Percentiles rank a stretch among this genome's conserved stretches.
These are phyloP conservation scores for Penicillium vulpinum DNA, from an alignment of 2,329 filamentous ascomycete species.

Conservation along the genomic window DNA sequence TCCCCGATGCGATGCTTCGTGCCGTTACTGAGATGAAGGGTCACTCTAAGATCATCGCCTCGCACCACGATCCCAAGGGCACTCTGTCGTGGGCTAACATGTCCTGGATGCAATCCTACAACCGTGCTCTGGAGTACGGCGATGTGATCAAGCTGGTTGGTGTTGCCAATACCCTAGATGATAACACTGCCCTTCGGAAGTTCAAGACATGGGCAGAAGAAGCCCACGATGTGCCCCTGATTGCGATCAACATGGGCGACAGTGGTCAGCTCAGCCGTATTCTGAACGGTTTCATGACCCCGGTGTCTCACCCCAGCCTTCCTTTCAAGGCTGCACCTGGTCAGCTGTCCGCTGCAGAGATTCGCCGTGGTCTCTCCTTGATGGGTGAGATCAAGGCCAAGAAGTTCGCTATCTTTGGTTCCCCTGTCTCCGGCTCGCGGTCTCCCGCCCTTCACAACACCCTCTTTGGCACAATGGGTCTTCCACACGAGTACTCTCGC, in stretches of 20 bases:
- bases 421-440: conserved; percentile 75
- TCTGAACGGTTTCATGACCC: conserved; percentile 89
- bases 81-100: conserved; percentile 84
- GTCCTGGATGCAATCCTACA: conserved; percentile 90
- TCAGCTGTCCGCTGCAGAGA: conserved; percentile 86
- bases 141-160: conserved; percentile 95
- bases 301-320: conserved; percentile 85
- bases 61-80: conserved; percentile 84
- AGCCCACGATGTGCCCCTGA: conserved; percentile 77
- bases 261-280: conserved; percentile 86
- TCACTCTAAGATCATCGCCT: conserved; percentile 82
- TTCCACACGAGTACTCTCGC: conserved; percentile 79
- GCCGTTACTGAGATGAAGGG: conserved; percentile 68
- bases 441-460: conserved; percentile 89
- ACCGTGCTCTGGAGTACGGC: conserved; percentile 82
- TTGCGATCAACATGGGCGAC: conserved; percentile 93
- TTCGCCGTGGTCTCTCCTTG: conserved; percentile 73
- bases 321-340: conserved; percentile 92
- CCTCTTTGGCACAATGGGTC: conserved; percentile 71
- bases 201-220: conserved; percentile 77
- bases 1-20: conserved; percentile 73
- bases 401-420: conserved; percentile 85
- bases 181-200: conserved; percentile 80
- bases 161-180: conserved; percentile 70
- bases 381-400: conserved; percentile 75